Conservation (phyloP, 768 basidiomycete genomes). For the Pulveroboletus sp. region DNA sequence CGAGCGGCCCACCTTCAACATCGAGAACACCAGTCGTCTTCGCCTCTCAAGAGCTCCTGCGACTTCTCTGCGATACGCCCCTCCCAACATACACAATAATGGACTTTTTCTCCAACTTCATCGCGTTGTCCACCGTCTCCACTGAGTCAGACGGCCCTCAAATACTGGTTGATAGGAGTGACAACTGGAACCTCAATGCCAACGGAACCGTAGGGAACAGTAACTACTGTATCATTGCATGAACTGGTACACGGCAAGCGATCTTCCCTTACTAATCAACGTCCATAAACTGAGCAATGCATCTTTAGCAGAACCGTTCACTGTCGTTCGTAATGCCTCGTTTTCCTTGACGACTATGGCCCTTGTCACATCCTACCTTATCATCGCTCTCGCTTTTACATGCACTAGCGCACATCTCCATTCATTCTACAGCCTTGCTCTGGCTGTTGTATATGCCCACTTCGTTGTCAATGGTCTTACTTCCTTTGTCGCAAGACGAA, state of each 20-base stretch:
- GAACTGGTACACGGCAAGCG: constrained; percentile 13
- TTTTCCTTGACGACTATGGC: background rate
- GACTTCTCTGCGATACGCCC: background rate
- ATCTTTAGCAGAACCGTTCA: background rate
- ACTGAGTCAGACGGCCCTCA: constrained; percentile 32
- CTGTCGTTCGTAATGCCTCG: background rate
- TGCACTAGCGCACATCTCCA: constrained; percentile 2
- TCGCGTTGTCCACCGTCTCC: background rate
- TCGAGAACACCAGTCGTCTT: constrained; percentile 6
- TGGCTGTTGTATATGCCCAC: constrained; percentile 1
- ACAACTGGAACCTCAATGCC: background rate
- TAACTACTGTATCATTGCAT: background rate
- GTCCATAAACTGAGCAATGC: background rate
- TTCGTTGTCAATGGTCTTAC: constrained; percentile 3
- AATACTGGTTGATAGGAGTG: background rate
- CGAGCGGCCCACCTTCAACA: background rate
- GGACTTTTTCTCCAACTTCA: constrained; percentile 12
- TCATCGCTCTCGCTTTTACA: background rate
- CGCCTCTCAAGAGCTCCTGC: background rate
- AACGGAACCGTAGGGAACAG: no score
- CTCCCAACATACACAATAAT: constrained; percentile 5
- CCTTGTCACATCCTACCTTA: background rate
- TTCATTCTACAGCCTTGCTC: constrained; percentile 6
- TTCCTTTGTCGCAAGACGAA: constrained; percentile 17
- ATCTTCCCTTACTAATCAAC: background rate